Evolutionary conservation across 768 basidiomycete genomes (phyloP).

Genomic region (Amanita exitialis): DNA sequence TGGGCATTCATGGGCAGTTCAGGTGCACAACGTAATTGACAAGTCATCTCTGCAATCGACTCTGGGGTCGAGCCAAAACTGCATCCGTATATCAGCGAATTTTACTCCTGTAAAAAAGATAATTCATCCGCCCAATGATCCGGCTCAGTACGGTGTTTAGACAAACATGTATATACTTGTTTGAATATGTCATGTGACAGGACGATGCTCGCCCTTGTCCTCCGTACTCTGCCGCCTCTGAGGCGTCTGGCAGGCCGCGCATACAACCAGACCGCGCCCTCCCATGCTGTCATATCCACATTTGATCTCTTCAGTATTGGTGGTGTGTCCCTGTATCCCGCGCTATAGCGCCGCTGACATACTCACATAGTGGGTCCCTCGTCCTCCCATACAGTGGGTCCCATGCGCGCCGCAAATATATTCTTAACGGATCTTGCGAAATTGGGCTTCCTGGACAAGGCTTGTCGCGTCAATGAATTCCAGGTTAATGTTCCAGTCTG

Average conservation of each 20-base stretch:
- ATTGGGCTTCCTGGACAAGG: slow-evolving; percentile 60
- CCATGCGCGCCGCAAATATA: slow-evolving; percentile 86
- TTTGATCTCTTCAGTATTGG: slow-evolving; percentile 93
- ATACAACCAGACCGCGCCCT: background rate
- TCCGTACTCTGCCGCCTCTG: too few relatives aligned
- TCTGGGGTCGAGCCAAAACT: background rate
- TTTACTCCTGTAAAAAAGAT: background rate
- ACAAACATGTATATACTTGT: too few relatives aligned
- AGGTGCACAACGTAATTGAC: background rate
- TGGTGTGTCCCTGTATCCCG: slow-evolving; percentile 31
- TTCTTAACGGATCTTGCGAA: slow-evolving; percentile 72
- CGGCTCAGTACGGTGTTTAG: too few relatives aligned
- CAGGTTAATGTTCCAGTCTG: background rate
- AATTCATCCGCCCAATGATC: background rate
- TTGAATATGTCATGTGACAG: too few relatives aligned
- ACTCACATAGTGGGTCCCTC: slow-evolving; percentile 33
- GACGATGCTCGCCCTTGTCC: too few relatives aligned
- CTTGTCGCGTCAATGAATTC: slow-evolving; percentile 14
- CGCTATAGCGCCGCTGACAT: slow-evolving; percentile 3
- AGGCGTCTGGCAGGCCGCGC: background rate
- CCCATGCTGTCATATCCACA: slow-evolving; percentile 85
- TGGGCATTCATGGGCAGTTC: background rate
- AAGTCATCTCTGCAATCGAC: background rate
- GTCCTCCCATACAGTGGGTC: slow-evolving; percentile 42
- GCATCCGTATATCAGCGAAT: background rate